A percentile compares a stretch with the other conserved stretches of the same genome.
Conservation (phyloP, 1,139 yeast species). For the Nematodospora anomalae region DNA sequence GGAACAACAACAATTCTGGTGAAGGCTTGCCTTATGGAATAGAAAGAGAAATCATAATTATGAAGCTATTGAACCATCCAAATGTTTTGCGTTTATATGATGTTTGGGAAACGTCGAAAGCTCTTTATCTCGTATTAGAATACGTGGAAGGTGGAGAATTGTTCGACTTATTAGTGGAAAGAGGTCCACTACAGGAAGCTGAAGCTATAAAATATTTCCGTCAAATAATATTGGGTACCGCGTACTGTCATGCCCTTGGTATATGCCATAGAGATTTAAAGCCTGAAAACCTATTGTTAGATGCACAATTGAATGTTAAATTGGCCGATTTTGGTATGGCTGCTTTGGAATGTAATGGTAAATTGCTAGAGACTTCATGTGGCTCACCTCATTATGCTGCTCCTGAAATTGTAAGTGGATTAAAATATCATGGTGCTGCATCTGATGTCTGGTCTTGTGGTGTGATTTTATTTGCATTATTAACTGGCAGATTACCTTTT, state of each 20-base stretch:
- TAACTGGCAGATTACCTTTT: slow-evolving; percentile 79
- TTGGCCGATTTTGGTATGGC: slow-evolving; percentile 91
- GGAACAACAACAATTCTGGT: slow-evolving; percentile 18
- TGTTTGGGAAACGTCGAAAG: slow-evolving; percentile 82
- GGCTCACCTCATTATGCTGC: slow-evolving; percentile 90
- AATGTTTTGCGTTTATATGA: slow-evolving; percentile 75
- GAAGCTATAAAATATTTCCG: slow-evolving; percentile 76
- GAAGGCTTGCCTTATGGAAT: slow-evolving; percentile 74
- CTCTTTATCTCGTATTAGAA: slow-evolving; percentile 70
- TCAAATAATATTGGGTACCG: slow-evolving; percentile 74
- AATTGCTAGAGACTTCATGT: slow-evolving; percentile 73
- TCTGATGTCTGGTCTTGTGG: slow-evolving; percentile 90
- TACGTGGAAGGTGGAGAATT: slow-evolving; percentile 85
- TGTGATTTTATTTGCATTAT: slow-evolving; percentile 70
- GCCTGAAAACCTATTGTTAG: slow-evolving; percentile 73
- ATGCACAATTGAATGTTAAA: slow-evolving; percentile 65
- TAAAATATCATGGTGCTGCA: slow-evolving; percentile 77
- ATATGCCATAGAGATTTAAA: slow-evolving; percentile 81
- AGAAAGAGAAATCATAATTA: slow-evolving; percentile 78
- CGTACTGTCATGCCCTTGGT: slow-evolving; percentile 80
- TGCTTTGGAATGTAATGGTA: slow-evolving; percentile 72
- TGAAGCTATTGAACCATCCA: slow-evolving; percentile 76
- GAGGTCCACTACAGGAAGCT: slow-evolving; percentile 74
- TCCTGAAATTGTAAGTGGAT: slow-evolving; percentile 80
- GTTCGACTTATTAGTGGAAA: slow-evolving; percentile 72